Evolutionary conservation across 2,329 filamentous ascomycete species (phyloP).

Genomic region (Parascedosporium putredinis): DNA sequence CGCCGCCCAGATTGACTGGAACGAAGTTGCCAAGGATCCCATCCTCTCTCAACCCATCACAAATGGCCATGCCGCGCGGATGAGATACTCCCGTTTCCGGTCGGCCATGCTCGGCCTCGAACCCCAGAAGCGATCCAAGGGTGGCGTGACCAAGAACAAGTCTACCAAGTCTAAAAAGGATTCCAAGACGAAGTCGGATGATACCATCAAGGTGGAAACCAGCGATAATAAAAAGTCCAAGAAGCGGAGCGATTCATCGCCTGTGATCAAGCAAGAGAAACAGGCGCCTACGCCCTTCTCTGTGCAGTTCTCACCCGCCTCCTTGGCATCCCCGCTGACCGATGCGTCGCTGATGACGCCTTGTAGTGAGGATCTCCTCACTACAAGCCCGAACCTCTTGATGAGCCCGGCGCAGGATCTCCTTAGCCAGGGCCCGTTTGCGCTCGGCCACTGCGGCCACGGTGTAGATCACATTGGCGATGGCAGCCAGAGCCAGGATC

Average conservation of each 20-base stretch:
- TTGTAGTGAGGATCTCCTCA: constrained; percentile 37
- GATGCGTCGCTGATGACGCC: constrained; percentile 37
- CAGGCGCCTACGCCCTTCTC: constrained; percentile 18
- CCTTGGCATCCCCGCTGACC: constrained; percentile 24
- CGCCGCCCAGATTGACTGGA: constrained; percentile 45
- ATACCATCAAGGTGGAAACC: constrained; percentile 30
- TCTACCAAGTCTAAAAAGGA: constrained; percentile 36
- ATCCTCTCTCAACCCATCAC: constrained; percentile 42
- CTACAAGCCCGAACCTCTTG: constrained; percentile 13
- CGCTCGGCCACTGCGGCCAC: constrained; percentile 14
- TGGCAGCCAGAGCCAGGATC: constrained; percentile 18
- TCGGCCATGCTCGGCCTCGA: constrained; percentile 35
- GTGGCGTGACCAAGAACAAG: constrained; percentile 25
- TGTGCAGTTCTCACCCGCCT: constrained; percentile 26
- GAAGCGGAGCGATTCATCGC: neutral
- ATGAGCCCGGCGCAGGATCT: constrained; percentile 23
- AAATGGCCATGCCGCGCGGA: constrained; percentile 51
- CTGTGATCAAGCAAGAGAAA: constrained; percentile 27
- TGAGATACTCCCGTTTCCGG: constrained; percentile 47
- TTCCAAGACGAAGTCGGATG: constrained; percentile 21
- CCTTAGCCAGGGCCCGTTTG: constrained; percentile 19
- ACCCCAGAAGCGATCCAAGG: constrained; percentile 35
- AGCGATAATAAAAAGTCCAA: constrained; percentile 16
- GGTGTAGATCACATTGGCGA: neutral
- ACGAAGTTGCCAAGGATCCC: constrained; percentile 43